Percentiles rank a stretch among this genome's conserved stretches.
phyloP scores from a whole-genome alignment of 768 basidiomycete genomes.

The Hortiboletus campestris region DNA sequence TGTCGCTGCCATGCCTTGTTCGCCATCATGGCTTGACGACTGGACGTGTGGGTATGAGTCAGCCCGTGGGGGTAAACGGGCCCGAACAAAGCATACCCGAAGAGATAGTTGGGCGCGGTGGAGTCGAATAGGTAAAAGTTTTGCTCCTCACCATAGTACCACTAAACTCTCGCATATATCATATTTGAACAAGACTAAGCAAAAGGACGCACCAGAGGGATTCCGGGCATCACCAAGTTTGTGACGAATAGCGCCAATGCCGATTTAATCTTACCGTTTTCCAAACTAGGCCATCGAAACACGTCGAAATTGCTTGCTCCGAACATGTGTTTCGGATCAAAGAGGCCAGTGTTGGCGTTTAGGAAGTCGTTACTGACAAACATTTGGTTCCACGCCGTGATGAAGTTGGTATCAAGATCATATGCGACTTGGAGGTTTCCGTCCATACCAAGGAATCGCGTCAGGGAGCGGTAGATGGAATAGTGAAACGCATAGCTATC shows the following conservation, averaged over 20 bases:
- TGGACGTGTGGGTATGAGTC: conserved; percentile 28
- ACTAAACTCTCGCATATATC: conserved; percentile 34
- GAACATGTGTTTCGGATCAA: conserved; percentile 88
- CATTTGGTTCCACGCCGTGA: conserved; percentile 91
- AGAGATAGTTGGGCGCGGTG: conserved; percentile 89
- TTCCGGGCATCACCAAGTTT: conserved; percentile 81
- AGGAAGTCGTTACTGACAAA: conserved; percentile 85
- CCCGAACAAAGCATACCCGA: conserved; percentile 51
- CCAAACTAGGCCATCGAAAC: conserved; percentile 88
- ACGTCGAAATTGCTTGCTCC: conserved; percentile 95
- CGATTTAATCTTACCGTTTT: conserved; percentile 78
- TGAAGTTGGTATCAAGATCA: conserved; percentile 78
- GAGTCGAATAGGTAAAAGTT: conserved; percentile 86
- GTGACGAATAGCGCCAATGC: conserved; percentile 78
- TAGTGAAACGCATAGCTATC: conserved; percentile 92
- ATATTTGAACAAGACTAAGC: background rate
- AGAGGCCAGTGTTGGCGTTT: conserved; percentile 57
- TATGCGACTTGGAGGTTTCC: conserved; percentile 91
- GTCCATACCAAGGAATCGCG: conserved; percentile 93
- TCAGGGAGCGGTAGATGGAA: conserved; percentile 83
- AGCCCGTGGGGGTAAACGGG: background rate
- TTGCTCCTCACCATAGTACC: conserved; percentile 93
- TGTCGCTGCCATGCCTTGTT: conserved; percentile 89
- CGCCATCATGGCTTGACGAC: conserved; percentile 89
- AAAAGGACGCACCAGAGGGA: conserved; percentile 59